A percentile compares a stretch with the other conserved stretches of the same genome.
Conservation (phyloP, 805 yeast species). For the Candida michaelii region DNA sequence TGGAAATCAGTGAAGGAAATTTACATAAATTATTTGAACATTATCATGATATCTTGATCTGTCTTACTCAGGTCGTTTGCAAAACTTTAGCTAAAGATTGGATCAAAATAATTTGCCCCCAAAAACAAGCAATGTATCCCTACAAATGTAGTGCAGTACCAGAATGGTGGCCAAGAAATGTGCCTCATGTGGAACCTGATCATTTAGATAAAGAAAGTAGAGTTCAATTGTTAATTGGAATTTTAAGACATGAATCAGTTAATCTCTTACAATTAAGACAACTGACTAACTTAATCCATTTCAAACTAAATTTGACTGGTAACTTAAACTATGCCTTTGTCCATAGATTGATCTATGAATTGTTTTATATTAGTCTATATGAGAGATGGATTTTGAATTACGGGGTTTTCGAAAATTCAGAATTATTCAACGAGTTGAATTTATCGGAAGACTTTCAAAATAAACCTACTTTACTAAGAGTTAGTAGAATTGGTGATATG, state of each 20-base stretch:
- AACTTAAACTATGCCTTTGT: conserved; percentile 6
- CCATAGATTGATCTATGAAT: conserved; percentile 21
- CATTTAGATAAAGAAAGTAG: conserved; percentile 64
- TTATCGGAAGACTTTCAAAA: not conserved
- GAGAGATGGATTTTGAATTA: conserved; percentile 22
- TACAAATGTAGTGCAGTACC: conserved; percentile 56
- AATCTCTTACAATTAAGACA: conserved; percentile 11
- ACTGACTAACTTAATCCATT: conserved; percentile 4
- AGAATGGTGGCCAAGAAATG: conserved; percentile 66
- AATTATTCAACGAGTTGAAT: conserved; percentile 10
- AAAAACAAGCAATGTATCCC: conserved; percentile 62
- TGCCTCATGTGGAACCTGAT: conserved; percentile 71
- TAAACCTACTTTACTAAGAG: not conserved
- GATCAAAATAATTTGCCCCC: conserved; percentile 66
- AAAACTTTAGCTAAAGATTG: conserved; percentile 64
- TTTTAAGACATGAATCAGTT: conserved; percentile 22
- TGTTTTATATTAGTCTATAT: conserved; percentile 25
- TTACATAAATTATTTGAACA: not conserved
- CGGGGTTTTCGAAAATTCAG: conserved; percentile 12
- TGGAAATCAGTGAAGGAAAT: conserved; percentile 1
- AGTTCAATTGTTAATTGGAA: conserved; percentile 44
- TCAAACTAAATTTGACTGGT: not conserved
- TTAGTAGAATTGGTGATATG: conserved; percentile 1
- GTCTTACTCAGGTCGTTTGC: conserved; percentile 40
- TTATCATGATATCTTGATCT: conserved; percentile 15